phyloP scores from a whole-genome alignment of 2,329 filamentous ascomycete genomes.

The Chrysosphaeria jannelii region DNA sequence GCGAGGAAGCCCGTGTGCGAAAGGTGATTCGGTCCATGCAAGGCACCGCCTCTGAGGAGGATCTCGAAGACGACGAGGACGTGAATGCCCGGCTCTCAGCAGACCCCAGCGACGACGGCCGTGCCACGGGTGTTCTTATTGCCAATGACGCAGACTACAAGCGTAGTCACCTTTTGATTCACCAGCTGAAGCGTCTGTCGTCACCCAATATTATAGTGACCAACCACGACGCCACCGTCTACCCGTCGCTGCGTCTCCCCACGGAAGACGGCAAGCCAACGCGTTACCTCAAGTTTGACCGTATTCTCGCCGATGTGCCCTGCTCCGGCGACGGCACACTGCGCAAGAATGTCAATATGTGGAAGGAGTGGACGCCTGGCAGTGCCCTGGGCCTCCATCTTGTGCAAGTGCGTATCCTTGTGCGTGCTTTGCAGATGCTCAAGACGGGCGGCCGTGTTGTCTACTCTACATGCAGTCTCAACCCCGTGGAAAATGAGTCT shows the following conservation, averaged over 20 bases:
- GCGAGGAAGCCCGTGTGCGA: conserved; percentile 64
- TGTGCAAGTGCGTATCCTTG: conserved; percentile 69
- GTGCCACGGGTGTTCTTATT: conserved; percentile 71
- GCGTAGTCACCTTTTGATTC: conserved; percentile 85
- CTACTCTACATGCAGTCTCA: conserved; percentile 97
- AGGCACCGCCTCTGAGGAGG: conserved; percentile 11
- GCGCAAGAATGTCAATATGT: conserved; percentile 77
- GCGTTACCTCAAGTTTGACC: conserved; percentile 75
- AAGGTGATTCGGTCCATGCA: conserved; percentile 29
- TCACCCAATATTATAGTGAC: conserved; percentile 92
- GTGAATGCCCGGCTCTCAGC: conserved; percentile 18
- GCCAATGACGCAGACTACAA: conserved; percentile 95
- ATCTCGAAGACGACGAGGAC: conserved; percentile 11
- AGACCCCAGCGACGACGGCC: conserved; percentile 43
- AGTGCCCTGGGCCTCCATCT: conserved; percentile 66
- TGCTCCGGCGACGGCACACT: conserved; percentile 88
- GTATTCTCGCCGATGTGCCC: conserved; percentile 84
- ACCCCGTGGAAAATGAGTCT: conserved; percentile 89
- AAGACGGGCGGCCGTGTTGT: conserved; percentile 86
- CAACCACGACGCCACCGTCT: conserved; percentile 91
- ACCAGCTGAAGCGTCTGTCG: conserved; percentile 89
- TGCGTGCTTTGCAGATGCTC: conserved; percentile 79
- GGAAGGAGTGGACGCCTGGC: conserved; percentile 79
- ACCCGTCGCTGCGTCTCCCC: conserved; percentile 70
- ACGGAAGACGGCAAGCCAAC: conserved; percentile 10